phyloP scores from a whole-genome alignment of 1,284 basidiomycete genomes.

The Pseudozyma sp. region DNA sequence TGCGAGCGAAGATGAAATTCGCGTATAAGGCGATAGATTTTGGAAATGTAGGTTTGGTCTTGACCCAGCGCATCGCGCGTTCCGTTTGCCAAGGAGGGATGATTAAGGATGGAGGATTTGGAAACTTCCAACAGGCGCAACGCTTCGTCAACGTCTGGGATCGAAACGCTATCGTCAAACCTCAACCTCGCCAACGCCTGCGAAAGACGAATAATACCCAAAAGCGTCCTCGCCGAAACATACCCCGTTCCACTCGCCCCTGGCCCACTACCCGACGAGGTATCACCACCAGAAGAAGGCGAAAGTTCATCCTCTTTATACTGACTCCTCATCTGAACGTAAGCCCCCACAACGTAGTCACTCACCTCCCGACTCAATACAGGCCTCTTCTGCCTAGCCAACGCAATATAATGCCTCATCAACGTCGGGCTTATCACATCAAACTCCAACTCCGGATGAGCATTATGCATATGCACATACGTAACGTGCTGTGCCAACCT shows the following conservation, averaged over 20 bases:
- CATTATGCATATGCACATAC: constrained; percentile 95
- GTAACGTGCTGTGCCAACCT: constrained; percentile 96
- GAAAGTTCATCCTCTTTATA: constrained; percentile 90
- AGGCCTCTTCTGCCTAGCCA: constrained; percentile 88
- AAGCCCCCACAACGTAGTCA: constrained; percentile 92
- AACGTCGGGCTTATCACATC: constrained; percentile 83
- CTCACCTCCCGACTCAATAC: constrained; percentile 87
- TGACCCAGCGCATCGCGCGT: constrained; percentile 21
- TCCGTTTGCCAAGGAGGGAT: constrained; percentile 15
- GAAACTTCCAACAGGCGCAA: constrained; percentile 95
- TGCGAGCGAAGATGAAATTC: constrained; percentile 38
- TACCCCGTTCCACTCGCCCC: constrained; percentile 71
- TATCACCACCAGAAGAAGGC: no score
- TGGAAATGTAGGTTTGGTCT: constrained; percentile 56
- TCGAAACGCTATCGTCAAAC: constrained; percentile 82
- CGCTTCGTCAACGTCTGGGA: constrained; percentile 94
- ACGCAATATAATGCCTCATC: constrained; percentile 96
- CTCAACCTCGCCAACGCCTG: constrained; percentile 94
- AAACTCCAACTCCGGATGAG: constrained; percentile 79
- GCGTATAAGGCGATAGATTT: constrained; percentile 67
- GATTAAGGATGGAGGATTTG: constrained; percentile 80
- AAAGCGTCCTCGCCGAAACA: constrained; percentile 94
- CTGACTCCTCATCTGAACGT: constrained; percentile 91
- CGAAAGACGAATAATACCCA: constrained; percentile 91
- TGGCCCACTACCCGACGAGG: constrained; percentile 67